Base-by-base conservation (phyloP, 805 yeast species). In the Schwanniomyces yamadae region DNA sequence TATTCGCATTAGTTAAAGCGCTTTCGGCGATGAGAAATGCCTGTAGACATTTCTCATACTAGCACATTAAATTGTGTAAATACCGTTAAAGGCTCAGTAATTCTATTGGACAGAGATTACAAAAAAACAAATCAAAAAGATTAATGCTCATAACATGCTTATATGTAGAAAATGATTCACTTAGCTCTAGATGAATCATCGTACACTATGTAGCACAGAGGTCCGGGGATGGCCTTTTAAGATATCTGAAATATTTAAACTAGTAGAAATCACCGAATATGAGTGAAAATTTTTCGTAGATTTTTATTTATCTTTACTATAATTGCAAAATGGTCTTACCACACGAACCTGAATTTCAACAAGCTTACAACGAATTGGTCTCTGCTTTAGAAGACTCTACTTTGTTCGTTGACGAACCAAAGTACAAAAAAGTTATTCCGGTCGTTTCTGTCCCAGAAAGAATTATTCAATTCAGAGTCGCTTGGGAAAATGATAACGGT, bases 321-420 rank as follows among this genome's bases (percentile, higher is more conserved):
- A 41, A 13, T 29, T 36, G 17, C 45, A 62, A 47, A 69, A 80
- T 82, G 88, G 86, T 77, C 73, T 80, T 79, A 67, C 90, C 95
- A 50, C 74, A 77, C 71, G 98, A 91, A 77, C 98, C 99, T 53
- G 99, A 91, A 82, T 91, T 91, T 75, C 90, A 90, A 71, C 99
- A 91, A 80, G 99, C 99, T 56, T 88, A 84, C 81, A 77, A 85
- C 71, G 99, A 91, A 78, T 80, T 91, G 56, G 78, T 81, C 59
- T 72, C 84, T 48, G 90, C 97, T 44, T 75, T 93, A 55, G 80
- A 85, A 69, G 95, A 86, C 69, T 91, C 98, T 29, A 84, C 95
- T 49, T 75, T 91, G 46, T 91, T 93, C 75, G 71, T 77, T 52
- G 77, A 86, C 71, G 81, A 84, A 63, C 99, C 99, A 55, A 82